Evolutionary conservation across 2,329 filamentous ascomycete species (phyloP).

Genomic region (Capronia epimyces): DNA sequence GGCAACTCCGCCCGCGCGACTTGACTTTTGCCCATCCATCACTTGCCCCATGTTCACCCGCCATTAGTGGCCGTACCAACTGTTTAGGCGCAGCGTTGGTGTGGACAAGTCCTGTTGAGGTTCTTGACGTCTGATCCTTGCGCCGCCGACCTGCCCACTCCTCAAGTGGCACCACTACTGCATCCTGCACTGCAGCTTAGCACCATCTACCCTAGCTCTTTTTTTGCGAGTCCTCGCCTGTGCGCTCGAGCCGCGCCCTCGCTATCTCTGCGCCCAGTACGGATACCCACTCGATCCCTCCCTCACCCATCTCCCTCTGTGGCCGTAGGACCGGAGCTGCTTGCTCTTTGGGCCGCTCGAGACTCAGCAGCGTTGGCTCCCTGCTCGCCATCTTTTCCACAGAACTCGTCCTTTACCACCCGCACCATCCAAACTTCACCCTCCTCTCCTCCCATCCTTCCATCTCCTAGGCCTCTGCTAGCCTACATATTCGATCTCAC

Average conservation of each 20-base stretch:
- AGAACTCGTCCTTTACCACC: slow-evolving; percentile 10
- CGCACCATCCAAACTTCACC: slow-evolving; percentile 6
- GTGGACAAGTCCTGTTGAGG: slow-evolving; percentile 8
- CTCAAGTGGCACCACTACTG: slow-evolving; percentile 12
- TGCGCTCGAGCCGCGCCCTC: slow-evolving; percentile 22
- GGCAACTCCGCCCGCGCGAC: not conserved
- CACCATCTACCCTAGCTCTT: slow-evolving; percentile 6
- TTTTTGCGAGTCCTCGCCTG: slow-evolving; percentile 12
- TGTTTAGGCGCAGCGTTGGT: slow-evolving; percentile 22
- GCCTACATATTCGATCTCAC: slow-evolving; percentile 13
- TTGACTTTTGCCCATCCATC: not conserved
- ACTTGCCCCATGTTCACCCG: slow-evolving; percentile 10
- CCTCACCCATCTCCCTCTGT: slow-evolving; percentile 3
- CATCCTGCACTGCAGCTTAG: slow-evolving; percentile 21
- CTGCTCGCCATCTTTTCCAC: slow-evolving; percentile 19
- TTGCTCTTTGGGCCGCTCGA: slow-evolving; percentile 23
- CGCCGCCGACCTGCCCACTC: slow-evolving; percentile 24
- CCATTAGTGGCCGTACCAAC: slow-evolving; percentile 16
- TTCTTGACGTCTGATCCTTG: slow-evolving; percentile 15
- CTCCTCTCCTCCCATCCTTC: slow-evolving; percentile 3
- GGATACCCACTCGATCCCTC: slow-evolving; percentile 3
- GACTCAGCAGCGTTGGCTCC: slow-evolving; percentile 24
- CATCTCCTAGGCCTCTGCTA: slow-evolving; percentile 19
- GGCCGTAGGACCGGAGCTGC: slow-evolving; percentile 20
- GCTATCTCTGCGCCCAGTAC: slow-evolving; percentile 4